phyloP scores from a whole-genome alignment of 2,329 filamentous ascomycete genomes.

The Claviceps maximensis region DNA sequence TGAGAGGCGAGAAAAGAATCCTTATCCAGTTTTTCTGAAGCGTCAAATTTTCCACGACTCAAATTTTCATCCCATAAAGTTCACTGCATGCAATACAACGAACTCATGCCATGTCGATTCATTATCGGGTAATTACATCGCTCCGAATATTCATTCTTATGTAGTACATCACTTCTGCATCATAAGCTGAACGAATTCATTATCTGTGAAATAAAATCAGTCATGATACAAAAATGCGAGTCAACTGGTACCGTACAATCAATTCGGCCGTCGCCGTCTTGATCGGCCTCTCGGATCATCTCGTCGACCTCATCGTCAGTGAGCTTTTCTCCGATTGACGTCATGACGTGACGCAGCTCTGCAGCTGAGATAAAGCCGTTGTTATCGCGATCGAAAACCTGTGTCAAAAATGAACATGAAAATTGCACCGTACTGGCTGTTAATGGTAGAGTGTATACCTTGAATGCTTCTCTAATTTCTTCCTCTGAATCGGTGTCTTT shows the following conservation, averaged over 20 bases:
- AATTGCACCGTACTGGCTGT: not conserved
- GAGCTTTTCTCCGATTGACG: constrained; percentile 81
- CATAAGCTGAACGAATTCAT: constrained; percentile 90
- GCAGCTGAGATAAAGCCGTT: constrained; percentile 85
- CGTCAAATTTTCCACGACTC: constrained; percentile 3
- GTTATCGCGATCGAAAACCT: constrained; percentile 79
- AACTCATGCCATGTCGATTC: not conserved
- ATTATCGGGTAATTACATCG: not conserved
- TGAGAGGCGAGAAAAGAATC: too few relatives aligned
- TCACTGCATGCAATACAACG: not conserved
- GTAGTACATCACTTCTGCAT: constrained; percentile 68
- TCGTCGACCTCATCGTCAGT: constrained; percentile 85
- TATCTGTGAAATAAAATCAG: constrained; percentile 41
- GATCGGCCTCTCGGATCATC: constrained; percentile 86
- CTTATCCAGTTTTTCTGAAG: not conserved
- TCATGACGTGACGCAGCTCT: constrained; percentile 83
- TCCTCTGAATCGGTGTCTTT: constrained; percentile 87
- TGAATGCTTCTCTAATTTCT: constrained; percentile 82
- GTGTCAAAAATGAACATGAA: not conserved
- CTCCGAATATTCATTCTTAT: not conserved
- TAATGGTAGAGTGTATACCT: constrained; percentile 34
- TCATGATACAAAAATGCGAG: not conserved
- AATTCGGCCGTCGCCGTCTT: constrained; percentile 79
- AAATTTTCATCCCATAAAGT: not conserved
- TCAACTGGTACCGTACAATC: constrained; percentile 49